Conservation (phyloP, 2,329 filamentous ascomycete genomes). For the Lasiodiplodia citricola region DNA sequence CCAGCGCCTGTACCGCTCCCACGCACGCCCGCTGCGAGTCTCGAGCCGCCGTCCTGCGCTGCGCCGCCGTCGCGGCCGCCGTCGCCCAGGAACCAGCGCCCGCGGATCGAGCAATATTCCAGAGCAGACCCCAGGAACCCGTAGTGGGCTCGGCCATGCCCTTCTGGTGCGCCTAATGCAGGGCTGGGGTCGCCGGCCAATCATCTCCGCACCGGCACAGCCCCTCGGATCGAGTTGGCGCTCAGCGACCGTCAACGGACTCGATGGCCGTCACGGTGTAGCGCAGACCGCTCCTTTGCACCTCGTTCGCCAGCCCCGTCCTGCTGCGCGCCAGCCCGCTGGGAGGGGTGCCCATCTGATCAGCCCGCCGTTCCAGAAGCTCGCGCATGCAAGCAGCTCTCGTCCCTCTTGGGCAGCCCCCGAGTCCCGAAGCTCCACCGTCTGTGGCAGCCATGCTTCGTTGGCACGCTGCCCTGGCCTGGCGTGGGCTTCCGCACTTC, state of each 20-base stretch:
- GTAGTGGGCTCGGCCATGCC: conserved; percentile 8
- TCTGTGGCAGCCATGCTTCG: conserved; percentile 4
- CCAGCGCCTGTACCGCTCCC: neutral
- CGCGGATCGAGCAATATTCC: conserved; percentile 16
- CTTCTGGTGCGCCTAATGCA: conserved; percentile 15
- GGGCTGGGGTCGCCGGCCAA: conserved; percentile 7
- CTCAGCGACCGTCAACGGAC: neutral
- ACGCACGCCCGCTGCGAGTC: neutral
- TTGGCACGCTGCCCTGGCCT: conserved; percentile 14
- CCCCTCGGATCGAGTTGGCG: conserved; percentile 21
- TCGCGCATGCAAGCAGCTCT: neutral
- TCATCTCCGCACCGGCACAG: conserved; percentile 1
- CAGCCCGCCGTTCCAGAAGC: conserved; percentile 17
- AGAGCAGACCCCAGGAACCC: conserved; percentile 14
- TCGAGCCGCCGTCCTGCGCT: neutral
- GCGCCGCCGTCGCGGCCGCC: neutral
- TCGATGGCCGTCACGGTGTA: neutral
- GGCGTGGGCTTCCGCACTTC: conserved; percentile 5
- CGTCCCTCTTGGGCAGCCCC: conserved; percentile 7
- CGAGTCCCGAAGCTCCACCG: neutral
- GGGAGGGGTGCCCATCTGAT: conserved; percentile 10
- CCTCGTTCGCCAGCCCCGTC: neutral
- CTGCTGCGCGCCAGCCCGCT: neutral
- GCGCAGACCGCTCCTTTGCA: conserved; percentile 22
- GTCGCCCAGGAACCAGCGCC: neutral